Base-by-base conservation (phyloP, 768 basidiomycete genomes). In the Lentinula guzmanii region DNA sequence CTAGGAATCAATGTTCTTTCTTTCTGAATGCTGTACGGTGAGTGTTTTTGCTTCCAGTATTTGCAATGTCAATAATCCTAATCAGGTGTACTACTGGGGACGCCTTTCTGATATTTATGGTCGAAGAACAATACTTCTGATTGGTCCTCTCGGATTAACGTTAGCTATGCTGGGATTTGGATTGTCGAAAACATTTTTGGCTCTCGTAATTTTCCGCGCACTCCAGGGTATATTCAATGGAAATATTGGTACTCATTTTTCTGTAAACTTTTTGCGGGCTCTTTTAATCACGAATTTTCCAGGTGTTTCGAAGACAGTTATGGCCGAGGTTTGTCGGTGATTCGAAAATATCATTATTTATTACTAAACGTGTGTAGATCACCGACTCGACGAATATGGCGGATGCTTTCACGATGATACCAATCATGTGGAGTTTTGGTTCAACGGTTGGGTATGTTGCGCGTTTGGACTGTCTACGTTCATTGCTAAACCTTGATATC, bases 141-240 rank as follows among this genome's bases (percentile, higher is more conserved):
- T 71, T 6, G 74, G 74, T 10, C 67, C 72, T 7, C 66, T 71
- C 34, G 74, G 74, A 4, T 42, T 73, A 24, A 42, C 65, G 10
- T 52, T 74, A 4, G 63, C 71, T 2, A 67, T 70, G 60, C 41
- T 73, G 9, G 67, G 65, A 9, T 74, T 75, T 61, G 74, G 74
- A 10, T 53, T 69, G 34, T 71, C 74, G 2, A 69, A 65, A 39
- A 64, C 53, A 4, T 74, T 71, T 52, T 61, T 55, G 58, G 62
- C 65, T 2, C 61, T 74, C 16, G 65, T 74, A 4, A 21, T 70
- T 21, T 71, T 62, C 42, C 64, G 72, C 1, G 67, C 65, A 31
- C 53, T 65, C 9, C 70, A 72, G 37, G 73, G 73, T 8, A 68
- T 68, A 10, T 68, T 74, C 21, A 73, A 72, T 63, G 73, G 74